Base-by-base conservation (phyloP, 805 yeast genomes). In the Metschnikowia colocasiae region DNA sequence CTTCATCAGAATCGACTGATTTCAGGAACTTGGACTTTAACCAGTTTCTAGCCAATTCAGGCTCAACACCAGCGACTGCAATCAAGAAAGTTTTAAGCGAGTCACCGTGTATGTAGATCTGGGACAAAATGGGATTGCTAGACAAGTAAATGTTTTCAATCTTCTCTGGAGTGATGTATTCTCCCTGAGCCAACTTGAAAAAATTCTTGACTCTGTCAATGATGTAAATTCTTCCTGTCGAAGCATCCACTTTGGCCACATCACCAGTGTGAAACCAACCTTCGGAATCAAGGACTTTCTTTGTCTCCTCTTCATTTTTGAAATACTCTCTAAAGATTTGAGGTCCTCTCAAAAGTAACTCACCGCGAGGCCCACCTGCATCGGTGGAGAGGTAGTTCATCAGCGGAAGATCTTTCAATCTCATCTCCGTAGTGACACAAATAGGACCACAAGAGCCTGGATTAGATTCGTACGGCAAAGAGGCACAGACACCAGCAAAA, bases 31-130 rank as follows among this genome's bases (percentile, higher is more conserved):
- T 46, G 9, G 46, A 25, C 43, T 44, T 45, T 25, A 55, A 46
- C 57, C 57, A 55, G 13, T 36, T 43, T 18, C 9, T 29, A 32
- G 52, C 40, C n/a, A 49, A 42, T 1, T 47, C 78, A 2, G 76
- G 74, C 43, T 83, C 86, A 40, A 85, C 64, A 27, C 91, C 90
- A 33, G 79, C 58, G 34, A 85, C 63, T 25, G 80, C 89, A 16
- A 85, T 83, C 51, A 85, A 64, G 58, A 54, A 80, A 12, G 76
- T 69, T 58, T 78, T 68, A 36, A 75, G 64, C 4, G 87, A 74
- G 60, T 83, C 83, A 32, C 92, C 92, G 57, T 82, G 83, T 5
- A 75, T 79, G 58, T 74, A 83, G 12, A 79, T 57, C 63, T 83
- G 89, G 3, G 75, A 59, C 15, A 81, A 59, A 2, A 63, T 34